Evolutionary conservation across 2,329 filamentous ascomycete species (phyloP).

Genomic region (Colletotrichum limetticola): DNA sequence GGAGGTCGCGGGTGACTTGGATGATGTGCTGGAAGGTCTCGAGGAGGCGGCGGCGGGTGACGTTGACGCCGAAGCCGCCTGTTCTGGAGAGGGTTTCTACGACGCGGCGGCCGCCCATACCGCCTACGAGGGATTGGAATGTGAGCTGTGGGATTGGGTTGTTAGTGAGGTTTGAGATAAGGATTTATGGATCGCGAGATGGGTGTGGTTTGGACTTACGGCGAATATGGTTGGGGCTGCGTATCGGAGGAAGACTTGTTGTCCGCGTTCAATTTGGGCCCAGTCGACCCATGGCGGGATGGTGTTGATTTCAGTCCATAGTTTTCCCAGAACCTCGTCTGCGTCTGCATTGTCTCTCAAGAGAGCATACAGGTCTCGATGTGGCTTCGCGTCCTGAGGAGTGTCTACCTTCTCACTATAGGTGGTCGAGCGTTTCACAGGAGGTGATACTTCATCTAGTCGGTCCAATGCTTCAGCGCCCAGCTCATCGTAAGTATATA

Average conservation of each 20-base stretch:
- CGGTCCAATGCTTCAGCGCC: conserved; percentile 73
- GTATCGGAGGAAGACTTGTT: conserved; percentile 83
- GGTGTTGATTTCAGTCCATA: conserved; percentile 79
- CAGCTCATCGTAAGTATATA: conserved; percentile 75
- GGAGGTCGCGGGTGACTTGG: conserved; percentile 73
- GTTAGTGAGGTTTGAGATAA: too few species aligned
- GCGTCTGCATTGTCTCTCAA: conserved; percentile 66
- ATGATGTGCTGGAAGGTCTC: conserved; percentile 83
- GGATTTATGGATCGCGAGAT: too few species aligned
- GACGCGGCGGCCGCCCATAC: conserved; percentile 78
- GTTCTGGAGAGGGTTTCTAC: conserved; percentile 80
- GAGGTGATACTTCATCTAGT: conserved; percentile 70
- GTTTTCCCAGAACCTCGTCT: conserved; percentile 62
- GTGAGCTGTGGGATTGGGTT: conserved; percentile 54
- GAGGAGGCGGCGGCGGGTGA: conserved; percentile 69
- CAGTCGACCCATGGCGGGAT: conserved; percentile 82
- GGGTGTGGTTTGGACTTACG: conserved; percentile 41
- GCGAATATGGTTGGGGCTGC: conserved; percentile 73
- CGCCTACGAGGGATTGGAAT: conserved; percentile 74
- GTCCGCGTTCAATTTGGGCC: conserved; percentile 78
- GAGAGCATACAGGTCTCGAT: conserved; percentile 71
- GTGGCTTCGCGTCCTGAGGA: conserved; percentile 44
- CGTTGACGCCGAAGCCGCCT: conserved; percentile 76
- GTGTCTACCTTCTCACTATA: conserved; percentile 48
- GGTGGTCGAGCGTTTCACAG: conserved; percentile 36